Evolutionary conservation across 2,329 filamentous ascomycete species (phyloP).

Genomic region (Aspergillus aculeatinus): DNA sequence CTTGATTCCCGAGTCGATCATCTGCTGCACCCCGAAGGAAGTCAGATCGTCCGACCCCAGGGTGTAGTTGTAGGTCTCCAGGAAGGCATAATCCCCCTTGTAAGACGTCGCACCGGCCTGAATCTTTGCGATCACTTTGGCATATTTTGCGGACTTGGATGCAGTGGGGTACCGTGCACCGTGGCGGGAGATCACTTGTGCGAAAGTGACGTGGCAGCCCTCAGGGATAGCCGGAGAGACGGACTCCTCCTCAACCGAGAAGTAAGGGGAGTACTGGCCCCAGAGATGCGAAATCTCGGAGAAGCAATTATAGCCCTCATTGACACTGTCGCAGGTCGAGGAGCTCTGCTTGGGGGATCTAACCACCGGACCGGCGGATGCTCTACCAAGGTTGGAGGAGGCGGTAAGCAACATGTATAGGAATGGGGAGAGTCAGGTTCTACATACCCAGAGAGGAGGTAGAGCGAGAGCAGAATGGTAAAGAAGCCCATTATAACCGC

Average conservation of each 20-base stretch:
- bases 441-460: constrained; percentile 18
- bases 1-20: constrained; percentile 71
- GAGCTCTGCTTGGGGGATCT: constrained; percentile 4
- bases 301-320: constrained; percentile 63
- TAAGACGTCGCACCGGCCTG: constrained; percentile 59
- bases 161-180: constrained; percentile 78
- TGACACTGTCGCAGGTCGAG: constrained; percentile 52
- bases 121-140: constrained; percentile 63
- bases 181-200: constrained; percentile 77
- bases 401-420: no score
- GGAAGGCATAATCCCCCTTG: constrained; percentile 64
- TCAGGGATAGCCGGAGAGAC: constrained; percentile 61
- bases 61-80: constrained; percentile 68
- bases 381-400: constrained; percentile 3
- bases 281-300: constrained; percentile 65
- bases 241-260: constrained; percentile 61
- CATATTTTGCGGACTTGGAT: constrained; percentile 65
- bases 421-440: background rate
- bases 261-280: constrained; percentile 89
- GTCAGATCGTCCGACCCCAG: constrained; percentile 71
- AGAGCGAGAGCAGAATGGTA: constrained; percentile 11
- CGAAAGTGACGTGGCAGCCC: constrained; percentile 75
- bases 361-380: constrained; percentile 6
- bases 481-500: constrained; percentile 15
- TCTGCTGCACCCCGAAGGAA: constrained; percentile 64